phyloP scores from a whole-genome alignment of 306 rosid genomes.

The Calophaca sinica region DNA sequence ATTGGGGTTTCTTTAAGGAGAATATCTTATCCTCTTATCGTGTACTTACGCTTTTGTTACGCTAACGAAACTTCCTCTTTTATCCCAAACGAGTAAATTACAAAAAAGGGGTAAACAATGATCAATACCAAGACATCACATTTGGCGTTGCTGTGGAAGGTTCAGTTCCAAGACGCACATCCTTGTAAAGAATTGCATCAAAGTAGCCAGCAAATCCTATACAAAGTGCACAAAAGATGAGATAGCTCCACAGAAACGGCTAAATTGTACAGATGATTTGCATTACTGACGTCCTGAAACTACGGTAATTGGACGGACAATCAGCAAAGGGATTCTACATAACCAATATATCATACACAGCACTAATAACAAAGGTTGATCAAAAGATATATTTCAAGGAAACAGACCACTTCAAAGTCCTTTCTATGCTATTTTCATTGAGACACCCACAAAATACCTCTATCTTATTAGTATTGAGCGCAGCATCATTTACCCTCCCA shows the following conservation, averaged over 20 bases:
- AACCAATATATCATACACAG: too few species aligned
- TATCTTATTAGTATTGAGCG: too few species aligned
- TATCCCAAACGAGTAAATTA: not conserved
- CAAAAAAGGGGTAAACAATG: not conserved
- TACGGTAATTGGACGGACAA: not conserved
- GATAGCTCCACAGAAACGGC: not conserved
- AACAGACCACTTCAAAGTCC: too few species aligned
- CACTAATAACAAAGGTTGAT: too few species aligned
- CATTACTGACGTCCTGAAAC: not conserved
- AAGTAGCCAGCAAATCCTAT: conserved; percentile 86
- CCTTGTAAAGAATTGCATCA: conserved; percentile 65
- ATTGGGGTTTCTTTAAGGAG: not conserved
- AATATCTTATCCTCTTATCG: not conserved
- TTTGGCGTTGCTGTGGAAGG: conserved; percentile 72
- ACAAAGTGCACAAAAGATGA: conserved; percentile 32
- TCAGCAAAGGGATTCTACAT: not conserved
- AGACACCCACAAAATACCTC: too few species aligned
- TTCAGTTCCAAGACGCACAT: conserved; percentile 71
- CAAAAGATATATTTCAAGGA: too few species aligned
- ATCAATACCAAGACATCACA: conserved; percentile 74
- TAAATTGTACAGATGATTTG: not conserved
- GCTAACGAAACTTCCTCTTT: not conserved
- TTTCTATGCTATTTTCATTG: too few species aligned
- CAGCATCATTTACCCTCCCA: too few species aligned
- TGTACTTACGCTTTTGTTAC: not conserved